Base-by-base conservation (phyloP, 2,329 filamentous ascomycete genomes). In the Fusarium nodosum region DNA sequence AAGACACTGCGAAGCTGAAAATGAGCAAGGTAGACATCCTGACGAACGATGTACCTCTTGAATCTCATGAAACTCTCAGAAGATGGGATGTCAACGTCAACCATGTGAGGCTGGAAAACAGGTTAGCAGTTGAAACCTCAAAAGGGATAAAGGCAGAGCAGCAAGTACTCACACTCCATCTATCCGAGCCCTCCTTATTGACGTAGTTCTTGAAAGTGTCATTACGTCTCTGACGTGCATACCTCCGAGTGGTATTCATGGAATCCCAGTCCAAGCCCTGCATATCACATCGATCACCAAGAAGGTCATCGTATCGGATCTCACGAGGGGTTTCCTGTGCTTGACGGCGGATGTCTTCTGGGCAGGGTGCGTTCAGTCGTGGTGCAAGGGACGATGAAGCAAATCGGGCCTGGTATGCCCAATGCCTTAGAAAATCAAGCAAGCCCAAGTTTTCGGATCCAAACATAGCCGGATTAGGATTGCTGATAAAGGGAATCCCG, bases 1-100 rank as follows among this genome's bases (percentile, higher is more conserved):
- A 91, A 78, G 18, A 90, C 81, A 71, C 89, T 90, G 44, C 89
- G 86, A 15, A 91, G 80, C 74, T 91, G 89, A 64, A 91, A 91
- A 77, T 91, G 89, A n/a, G 87, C 81, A 20, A 91, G 77, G 64
- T 84, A 81, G 26, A 88, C 80, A 52, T 88, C 81, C 22, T 80
- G 81, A 46, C 83, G 81, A 42, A 90, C 80, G 64, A 86, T 82
- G 83, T 89, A 88, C 39, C 80, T 82, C 41, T 82, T 82, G 73
- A 90, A 91, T 52, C 83, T 82, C 73, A 90, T 90, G 74, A 85
- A 90, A 68, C 78, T 85, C 20, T 85, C 82, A 1, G 72, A 77
- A 15, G 78, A 76, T 0, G 80, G 79, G 7, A 86, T 74, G 31
- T 71, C 67, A 15, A 55, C 56, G 30, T 77, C 75, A 18, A 64